Base-by-base conservation (phyloP, 2,329 filamentous ascomycete genomes). In the Rhexocercosporidium sp. region DNA sequence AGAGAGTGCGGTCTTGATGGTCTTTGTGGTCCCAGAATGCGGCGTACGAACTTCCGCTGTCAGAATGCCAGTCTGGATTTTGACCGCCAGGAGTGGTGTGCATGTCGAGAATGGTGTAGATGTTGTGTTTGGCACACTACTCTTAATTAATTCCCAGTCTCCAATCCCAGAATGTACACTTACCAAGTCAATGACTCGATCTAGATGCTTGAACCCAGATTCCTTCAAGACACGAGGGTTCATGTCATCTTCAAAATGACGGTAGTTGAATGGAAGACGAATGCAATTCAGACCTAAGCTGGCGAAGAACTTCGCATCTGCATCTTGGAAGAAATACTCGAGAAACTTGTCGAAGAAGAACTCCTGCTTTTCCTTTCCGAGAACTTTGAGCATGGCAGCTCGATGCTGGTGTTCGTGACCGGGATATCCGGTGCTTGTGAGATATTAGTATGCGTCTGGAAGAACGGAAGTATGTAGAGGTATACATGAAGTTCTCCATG, bases 211-310 rank as follows among this genome's bases (percentile, higher is more conserved):
- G 70, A 86, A 85, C 0, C 84, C 84, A 9, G 78, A 77, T 16
- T 79, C 72, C 70, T 84, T 85, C 11, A 85, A 73, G 0, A 83
- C 80, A 7, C 79, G 73, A 0, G 84, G 84, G 66, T 85, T 82
- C 77, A 82, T 79, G 64, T 85, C 82, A 67, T 86, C 83, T 66
- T 85, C 82, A 41, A 86, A 85, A 70, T 86, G 84, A 0, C 83
- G 82, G 71, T 88, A 88, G 73, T 89, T 89, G 77, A 90, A 88
- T 0, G 87, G 86, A 2, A 90, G 77, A 0, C 87, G 82, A 2
- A 89, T 79, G 73, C 85, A 89, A 74, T 88, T 89, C 22, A 89
- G 76, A 0, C 84, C 85, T 2, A 86, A 73, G 0, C 79, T 83
- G 0, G 85, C 82, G 70, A 87, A 86, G 76, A 87, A 88, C 37